phyloP scores from a whole-genome alignment of 805 yeast genomes.

The Hanseniaspora clermontiae region DNA sequence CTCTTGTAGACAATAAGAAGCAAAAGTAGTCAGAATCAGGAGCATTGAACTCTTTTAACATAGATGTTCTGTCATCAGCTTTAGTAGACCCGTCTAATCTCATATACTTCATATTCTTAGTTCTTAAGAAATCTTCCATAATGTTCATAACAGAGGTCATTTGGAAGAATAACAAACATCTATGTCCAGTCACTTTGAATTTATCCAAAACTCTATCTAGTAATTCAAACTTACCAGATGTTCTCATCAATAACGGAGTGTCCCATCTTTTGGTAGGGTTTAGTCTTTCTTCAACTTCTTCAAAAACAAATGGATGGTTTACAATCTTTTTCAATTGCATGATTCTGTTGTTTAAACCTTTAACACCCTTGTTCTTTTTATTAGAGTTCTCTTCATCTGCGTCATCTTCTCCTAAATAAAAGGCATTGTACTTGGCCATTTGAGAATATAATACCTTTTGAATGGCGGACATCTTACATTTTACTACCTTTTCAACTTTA shows the following conservation, averaged over 20 bases:
- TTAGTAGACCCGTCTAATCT: conserved; percentile 74
- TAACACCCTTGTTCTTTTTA: conserved; percentile 51
- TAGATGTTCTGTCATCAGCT: conserved; percentile 67
- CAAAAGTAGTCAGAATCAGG: conserved; percentile 67
- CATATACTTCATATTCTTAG: conserved; percentile 53
- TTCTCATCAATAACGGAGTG: conserved; percentile 60
- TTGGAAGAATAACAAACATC: conserved; percentile 72
- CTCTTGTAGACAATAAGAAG: conserved; percentile 69
- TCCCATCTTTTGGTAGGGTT: conserved; percentile 47
- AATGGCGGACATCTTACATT: conserved; percentile 63
- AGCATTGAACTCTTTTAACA: conserved; percentile 63
- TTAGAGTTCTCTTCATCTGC: conserved; percentile 27
- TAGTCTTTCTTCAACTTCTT: conserved; percentile 61
- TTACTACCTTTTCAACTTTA: conserved; percentile 69
- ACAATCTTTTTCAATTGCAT: conserved; percentile 80
- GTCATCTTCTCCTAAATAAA: conserved; percentile 43
- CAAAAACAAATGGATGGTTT: conserved; percentile 79
- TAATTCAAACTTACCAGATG: conserved; percentile 69
- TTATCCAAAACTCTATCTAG: conserved; percentile 66
- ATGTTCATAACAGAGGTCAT: conserved; percentile 87
- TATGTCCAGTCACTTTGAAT: conserved; percentile 59
- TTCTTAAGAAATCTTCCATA: conserved; percentile 70
- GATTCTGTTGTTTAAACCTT: conserved; percentile 67
- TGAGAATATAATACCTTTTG: conserved; percentile 63
- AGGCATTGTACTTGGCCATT: conserved; percentile 57